Conservation (phyloP, 768 basidiomycete genomes). For the Tricholoma matsutake region DNA sequence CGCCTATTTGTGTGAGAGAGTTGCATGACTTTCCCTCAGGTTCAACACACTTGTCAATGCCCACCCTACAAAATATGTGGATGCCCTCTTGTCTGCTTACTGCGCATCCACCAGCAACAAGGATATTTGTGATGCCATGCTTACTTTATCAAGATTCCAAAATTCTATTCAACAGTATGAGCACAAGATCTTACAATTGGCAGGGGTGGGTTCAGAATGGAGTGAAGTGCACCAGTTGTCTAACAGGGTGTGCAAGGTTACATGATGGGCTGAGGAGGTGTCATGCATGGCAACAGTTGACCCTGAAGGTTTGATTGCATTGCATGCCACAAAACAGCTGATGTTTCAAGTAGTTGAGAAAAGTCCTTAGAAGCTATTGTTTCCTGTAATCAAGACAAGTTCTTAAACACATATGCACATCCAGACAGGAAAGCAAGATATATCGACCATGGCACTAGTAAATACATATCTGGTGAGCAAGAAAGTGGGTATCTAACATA, state of each 20-base stretch:
- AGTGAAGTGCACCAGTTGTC: background rate
- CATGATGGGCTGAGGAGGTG: background rate
- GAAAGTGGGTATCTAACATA: background rate
- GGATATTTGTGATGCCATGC: background rate
- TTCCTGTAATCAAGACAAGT: too few relatives aligned
- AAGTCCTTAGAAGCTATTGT: too few relatives aligned
- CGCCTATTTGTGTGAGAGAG: background rate
- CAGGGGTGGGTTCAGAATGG: conserved; percentile 1
- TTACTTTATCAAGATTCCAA: background rate
- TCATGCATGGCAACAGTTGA: background rate
- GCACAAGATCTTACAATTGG: background rate
- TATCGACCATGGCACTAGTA: background rate
- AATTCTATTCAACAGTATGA: background rate
- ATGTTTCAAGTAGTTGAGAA: background rate
- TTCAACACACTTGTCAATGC: background rate
- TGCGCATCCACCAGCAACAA: background rate
- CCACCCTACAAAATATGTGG: background rate
- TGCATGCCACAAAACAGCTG: background rate
- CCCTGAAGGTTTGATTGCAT: background rate
- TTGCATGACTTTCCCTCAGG: background rate
- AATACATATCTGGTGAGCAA: background rate
- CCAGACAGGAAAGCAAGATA: background rate
- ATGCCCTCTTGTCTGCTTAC: background rate
- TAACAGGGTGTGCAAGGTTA: background rate
- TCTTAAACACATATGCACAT: background rate